Base-by-base conservation (phyloP, 2,329 filamentous ascomycete species). In the Calonectria leucothoes region DNA sequence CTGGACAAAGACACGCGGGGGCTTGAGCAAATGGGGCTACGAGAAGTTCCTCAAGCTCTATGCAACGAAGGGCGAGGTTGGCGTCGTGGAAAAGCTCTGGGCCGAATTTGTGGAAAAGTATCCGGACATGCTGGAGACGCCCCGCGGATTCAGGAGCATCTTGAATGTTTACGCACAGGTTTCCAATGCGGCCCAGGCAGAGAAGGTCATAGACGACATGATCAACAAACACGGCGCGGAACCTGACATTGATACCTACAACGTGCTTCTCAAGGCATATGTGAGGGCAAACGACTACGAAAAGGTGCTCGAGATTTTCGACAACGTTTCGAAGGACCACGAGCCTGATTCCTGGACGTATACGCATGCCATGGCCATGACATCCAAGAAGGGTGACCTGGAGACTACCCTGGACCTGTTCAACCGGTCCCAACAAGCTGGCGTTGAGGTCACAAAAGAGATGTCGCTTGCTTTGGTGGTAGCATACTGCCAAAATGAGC, bases 211-310 rank as follows among this genome's bases (percentile, higher is more conserved):
- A 74, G 81, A 91, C 59, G 86, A 88, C n/a, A 91, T 97, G 70
- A 81, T 82, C 29, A 78, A 84, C 8, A 86, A 91, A 64, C 93
- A 92, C 78, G 84, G 86, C 1, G 78, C 93, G 20, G 76, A 86
- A 51, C 93, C 93, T 8, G 90, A 91, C 75, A 82, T 89, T 1
- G 82, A 87, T 42, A 91, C 90, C 75, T 98, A 94, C 93, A 98
- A 98, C 80, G 92, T 93, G 27, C 84, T 98, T 33, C 87, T 98
- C 57, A 91, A 93, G 79, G 93, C 93, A 3, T 90, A 95, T 83
- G 88, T 89, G 23, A 91, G 91, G 77, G 89, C 90, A 0, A 88
- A 91, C 61, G 91, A 97, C 80, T 89, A 94, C 52, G 87, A 91
- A n/a, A 90, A 91, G 7, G 93, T 93, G 15, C 85, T 94, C 70